Base-by-base conservation (phyloP, 129 eudicot species). In the Ambrosia artemisiifolia region DNA sequence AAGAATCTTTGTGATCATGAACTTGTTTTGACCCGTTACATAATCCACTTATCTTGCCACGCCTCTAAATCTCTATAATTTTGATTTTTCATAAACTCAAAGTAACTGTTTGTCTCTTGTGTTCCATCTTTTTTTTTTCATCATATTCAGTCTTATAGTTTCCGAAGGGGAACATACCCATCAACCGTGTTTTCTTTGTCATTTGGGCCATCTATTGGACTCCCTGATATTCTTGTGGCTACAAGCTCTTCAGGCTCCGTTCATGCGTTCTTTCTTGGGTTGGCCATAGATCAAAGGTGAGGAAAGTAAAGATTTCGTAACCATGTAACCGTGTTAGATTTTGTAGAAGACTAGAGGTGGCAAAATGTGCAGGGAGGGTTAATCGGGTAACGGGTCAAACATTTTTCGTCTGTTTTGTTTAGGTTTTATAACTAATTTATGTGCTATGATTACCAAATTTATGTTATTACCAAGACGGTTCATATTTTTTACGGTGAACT, bases 201-300 rank as follows among this genome's bases (percentile, higher is more conserved):
- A 69, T 90, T 93, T 81, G 95, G 92, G 54, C 92, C 95, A 12
- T 88, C 95, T 17, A 48, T 44, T 20, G 88, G 88, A 24, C 92
- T 87, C 75, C 96, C 98, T 73, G 98, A 85, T 79, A 60, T 90
- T 82, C 90, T 93, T 71, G 77, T 84, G 43, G 98, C 98, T 61
- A 80, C 96, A 54, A 93, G 98, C 83, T 93, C 95, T 38, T 85
- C 98, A 8, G 98, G 98, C 62, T 85, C 98, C 55, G 82, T 87
- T 62, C 98, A 90, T 74, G 79, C 81, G 38, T 93, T 93, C 74
- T 74, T 72, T 73, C 92, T 93, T 65, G 88, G 87, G 18, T 48
- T 64, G 34, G 87, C 89, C 33, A 70, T 80, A 28, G 84, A 79
- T 79, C 88, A 93, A 78, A 89, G 98, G 98, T 90, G 59, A 82